Evolutionary conservation across 441 rosid species (phyloP).

Genomic region (Rhodomyrtus psidioides): DNA sequence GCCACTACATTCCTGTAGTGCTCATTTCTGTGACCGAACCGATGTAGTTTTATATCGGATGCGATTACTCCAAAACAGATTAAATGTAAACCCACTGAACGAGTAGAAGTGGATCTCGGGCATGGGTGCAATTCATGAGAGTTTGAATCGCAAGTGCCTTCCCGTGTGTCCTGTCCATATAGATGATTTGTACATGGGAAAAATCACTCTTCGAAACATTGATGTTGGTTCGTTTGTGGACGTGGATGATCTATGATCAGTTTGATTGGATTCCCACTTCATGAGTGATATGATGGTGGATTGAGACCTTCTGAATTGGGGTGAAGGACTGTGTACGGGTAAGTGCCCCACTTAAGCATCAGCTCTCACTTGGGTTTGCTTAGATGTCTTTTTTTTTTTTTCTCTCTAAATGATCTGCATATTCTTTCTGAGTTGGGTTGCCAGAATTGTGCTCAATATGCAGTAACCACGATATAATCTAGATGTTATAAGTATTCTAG

Average conservation of each 20-base stretch:
- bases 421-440: background rate
- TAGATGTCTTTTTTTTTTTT: background rate
- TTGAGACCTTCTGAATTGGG: background rate
- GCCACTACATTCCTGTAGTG: conserved; percentile 45
- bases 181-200: conserved; percentile 59
- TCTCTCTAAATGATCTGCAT: background rate
- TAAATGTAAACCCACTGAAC: conserved; percentile 31
- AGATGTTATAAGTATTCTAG: no score
- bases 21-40: conserved; percentile 59
- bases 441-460: background rate
- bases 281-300: background rate
- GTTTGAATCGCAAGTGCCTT: conserved; percentile 49
- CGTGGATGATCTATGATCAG: conserved; percentile 15
- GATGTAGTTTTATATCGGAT: conserved; percentile 47
- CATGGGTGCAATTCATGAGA: conserved; percentile 50
- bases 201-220: conserved; percentile 67
- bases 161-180: conserved; percentile 64
- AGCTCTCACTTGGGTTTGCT: background rate
- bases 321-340: background rate
- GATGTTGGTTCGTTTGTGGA: conserved; percentile 48
- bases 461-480: background rate
- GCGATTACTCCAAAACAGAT: conserved; percentile 47
- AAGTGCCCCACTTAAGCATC: background rate
- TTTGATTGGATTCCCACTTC: no score
- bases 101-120: conserved; percentile 52